phyloP scores from a whole-genome alignment of 176 grass and related monocot species.

The Raddia distichophylla region DNA sequence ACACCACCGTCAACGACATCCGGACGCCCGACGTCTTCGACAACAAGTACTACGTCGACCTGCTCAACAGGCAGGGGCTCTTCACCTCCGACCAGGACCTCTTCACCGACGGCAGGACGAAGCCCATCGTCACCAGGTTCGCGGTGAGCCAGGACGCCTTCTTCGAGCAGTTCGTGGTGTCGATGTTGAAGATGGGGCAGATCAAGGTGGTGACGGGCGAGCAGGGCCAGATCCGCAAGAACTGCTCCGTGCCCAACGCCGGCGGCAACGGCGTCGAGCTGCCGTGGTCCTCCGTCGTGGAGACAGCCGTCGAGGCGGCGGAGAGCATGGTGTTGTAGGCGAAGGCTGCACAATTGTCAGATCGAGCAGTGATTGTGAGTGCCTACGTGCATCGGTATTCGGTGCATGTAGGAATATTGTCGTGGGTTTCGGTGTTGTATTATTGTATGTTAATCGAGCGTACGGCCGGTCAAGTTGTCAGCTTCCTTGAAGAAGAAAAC shows the following conservation, averaged over 20 bases:
- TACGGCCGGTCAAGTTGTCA: no score
- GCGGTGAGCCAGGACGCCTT: conserved; percentile 36
- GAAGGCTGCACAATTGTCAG: no score
- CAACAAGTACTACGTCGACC: conserved; percentile 46
- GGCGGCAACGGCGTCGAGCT: neutral
- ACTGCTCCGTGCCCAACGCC: conserved; percentile 47
- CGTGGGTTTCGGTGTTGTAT: no score
- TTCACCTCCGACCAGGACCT: conserved; percentile 61
- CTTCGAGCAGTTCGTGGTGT: conserved; percentile 42
- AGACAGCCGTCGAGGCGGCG: conserved; percentile 9
- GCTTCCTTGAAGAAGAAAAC: no score
- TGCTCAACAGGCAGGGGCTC: conserved; percentile 37
- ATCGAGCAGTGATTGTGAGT: no score
- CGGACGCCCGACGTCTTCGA: conserved; percentile 26
- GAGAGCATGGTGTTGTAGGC: conserved; percentile 20
- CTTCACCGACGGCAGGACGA: conserved; percentile 28
- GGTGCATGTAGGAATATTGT: no score
- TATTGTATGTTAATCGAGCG: no score
- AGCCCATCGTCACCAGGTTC: conserved; percentile 36
- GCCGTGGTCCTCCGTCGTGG: conserved; percentile 32
- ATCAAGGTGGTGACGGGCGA: conserved; percentile 40
- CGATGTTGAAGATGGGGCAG: conserved; percentile 52
- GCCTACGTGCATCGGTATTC: no score
- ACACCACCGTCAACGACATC: conserved; percentile 57
- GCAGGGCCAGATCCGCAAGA: conserved; percentile 46